Evolutionary conservation across 176 grass and related monocot species (phyloP).

Genomic region (Puya raimondii): DNA sequence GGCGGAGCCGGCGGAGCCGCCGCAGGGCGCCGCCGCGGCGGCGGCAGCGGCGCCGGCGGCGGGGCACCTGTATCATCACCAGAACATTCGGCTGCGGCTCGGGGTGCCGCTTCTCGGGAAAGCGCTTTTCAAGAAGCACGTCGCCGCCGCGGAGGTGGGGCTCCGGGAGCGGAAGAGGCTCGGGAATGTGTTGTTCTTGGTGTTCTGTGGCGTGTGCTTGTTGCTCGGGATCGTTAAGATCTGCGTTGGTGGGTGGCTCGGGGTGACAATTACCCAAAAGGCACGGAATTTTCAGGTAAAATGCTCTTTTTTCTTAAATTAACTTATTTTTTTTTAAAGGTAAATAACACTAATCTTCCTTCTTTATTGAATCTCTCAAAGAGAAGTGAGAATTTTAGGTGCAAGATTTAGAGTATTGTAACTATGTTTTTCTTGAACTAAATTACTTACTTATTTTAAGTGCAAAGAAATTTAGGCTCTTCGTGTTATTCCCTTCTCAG

Average conservation of each 20-base stretch:
- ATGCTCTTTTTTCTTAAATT: constrained; percentile 9
- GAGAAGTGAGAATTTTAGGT: neutral
- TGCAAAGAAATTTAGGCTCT: neutral
- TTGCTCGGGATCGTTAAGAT: constrained; percentile 67
- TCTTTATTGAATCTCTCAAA: neutral
- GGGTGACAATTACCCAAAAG: constrained; percentile 13
- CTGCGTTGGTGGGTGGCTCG: constrained; percentile 54
- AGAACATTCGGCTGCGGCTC: constrained; percentile 47
- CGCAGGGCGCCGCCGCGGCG: neutral
- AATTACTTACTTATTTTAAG: too few species aligned
- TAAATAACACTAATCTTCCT: neutral
- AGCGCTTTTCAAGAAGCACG: constrained; percentile 38
- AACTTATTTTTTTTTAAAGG: constrained; percentile 1
- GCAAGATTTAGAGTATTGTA: neutral
- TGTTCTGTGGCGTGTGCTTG: constrained; percentile 67
- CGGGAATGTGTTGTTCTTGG: constrained; percentile 70
- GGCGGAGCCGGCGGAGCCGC: constrained; percentile 21
- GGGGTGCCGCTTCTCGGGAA: constrained; percentile 20
- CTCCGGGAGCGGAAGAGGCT: constrained; percentile 47
- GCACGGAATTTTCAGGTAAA: constrained; percentile 39
- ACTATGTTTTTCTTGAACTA: neutral
- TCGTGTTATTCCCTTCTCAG: neutral
- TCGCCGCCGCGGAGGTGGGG: constrained; percentile 19
- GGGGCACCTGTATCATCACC: constrained; percentile 32
- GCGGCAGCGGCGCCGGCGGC: neutral